phyloP scores from a whole-genome alignment of 306 rosid genomes.

The Medicago arabica region DNA sequence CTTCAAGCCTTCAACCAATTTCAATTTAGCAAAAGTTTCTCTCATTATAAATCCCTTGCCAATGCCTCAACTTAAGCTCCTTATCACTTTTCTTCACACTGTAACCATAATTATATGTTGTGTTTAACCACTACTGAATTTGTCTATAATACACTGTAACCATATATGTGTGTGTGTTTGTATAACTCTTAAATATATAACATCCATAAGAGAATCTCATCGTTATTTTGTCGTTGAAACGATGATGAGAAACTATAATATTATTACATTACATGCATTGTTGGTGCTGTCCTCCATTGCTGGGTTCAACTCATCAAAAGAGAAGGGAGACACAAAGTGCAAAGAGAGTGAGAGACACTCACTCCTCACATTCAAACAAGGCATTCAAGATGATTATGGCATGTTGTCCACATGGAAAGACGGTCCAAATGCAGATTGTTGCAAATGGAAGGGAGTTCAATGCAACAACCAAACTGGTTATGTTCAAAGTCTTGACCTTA shows the following conservation, averaged over 20 bases:
- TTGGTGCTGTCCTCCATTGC: neutral
- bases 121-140: slow-evolving; percentile 58
- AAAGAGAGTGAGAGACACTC: neutral
- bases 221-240: no score
- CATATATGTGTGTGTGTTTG: neutral
- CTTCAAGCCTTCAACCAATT: neutral
- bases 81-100: slow-evolving; percentile 28
- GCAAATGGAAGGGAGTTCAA: neutral
- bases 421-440: neutral
- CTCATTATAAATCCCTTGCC: slow-evolving; percentile 15
- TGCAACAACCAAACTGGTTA: slow-evolving; percentile 26
- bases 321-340: neutral
- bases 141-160: slow-evolving; percentile 61
- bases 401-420: slow-evolving; percentile 28
- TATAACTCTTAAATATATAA: no score
- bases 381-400: neutral
- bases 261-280: no score
- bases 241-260: no score
- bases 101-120: slow-evolving; percentile 3
- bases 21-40: neutral
- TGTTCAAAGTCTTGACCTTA: slow-evolving; percentile 11
- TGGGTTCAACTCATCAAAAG: neutral
- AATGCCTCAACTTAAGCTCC: slow-evolving; percentile 41
- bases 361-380: slow-evolving; percentile 20
- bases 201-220: no score